A percentile compares a stretch with the other conserved stretches of the same genome.
phyloP scores from a whole-genome alignment of 331 rosid species.

The Malus hybrid region DNA sequence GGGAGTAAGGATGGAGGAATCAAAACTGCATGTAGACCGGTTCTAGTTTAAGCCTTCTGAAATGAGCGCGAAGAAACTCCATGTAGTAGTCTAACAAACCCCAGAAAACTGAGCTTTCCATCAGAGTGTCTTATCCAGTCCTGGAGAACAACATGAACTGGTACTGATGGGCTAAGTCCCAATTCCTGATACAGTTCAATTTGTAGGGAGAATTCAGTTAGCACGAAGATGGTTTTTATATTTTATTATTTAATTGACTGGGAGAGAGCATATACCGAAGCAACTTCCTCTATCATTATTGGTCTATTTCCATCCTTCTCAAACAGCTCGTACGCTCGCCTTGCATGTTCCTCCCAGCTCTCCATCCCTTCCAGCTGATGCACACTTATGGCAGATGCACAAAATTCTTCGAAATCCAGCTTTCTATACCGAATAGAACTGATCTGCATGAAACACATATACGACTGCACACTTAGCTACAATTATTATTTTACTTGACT shows the following conservation, averaged over 20 bases:
- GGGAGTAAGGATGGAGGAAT: constrained; percentile 13
- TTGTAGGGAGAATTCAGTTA: constrained; percentile 6
- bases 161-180: constrained; percentile 83
- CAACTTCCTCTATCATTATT: constrained; percentile 92
- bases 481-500: background rate
- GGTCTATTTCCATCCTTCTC: constrained; percentile 88
- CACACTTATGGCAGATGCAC: constrained; percentile 81
- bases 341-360: constrained; percentile 85
- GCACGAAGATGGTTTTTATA: background rate
- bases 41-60: constrained; percentile 54
- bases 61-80: constrained; percentile 69
- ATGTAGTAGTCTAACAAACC: constrained; percentile 79
- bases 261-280: constrained; percentile 51
- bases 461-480: background rate
- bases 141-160: constrained; percentile 85
- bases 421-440: constrained; percentile 80
- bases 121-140: constrained; percentile 92
- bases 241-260: background rate
- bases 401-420: constrained; percentile 86
- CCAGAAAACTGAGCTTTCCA: constrained; percentile 87
- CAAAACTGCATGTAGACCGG: background rate
- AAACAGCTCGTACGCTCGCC: constrained; percentile 70
- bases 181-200: constrained; percentile 54
- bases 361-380: constrained; percentile 89
- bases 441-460: constrained; percentile 41